Base-by-base conservation (phyloP, 768 basidiomycete genomes). In the Psilocybe azurescens region DNA sequence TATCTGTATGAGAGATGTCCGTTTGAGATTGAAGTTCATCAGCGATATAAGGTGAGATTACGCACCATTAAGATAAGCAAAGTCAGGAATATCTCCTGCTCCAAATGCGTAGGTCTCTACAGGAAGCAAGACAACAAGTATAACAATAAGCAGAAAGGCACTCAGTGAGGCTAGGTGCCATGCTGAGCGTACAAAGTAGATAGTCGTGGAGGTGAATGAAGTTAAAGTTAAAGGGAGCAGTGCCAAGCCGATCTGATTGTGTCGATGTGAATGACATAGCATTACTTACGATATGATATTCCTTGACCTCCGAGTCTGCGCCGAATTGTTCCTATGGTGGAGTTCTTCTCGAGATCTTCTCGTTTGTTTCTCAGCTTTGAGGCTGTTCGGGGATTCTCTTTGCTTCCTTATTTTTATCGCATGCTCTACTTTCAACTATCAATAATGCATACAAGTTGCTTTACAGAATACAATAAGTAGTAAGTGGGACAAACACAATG, bases 391-490 rank as follows among this genome's bases (percentile, higher is more conserved):
- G 83, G 81, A 67, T 82, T 90, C 73, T n/a, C n/a, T 89, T 94
- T 53, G 85, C 89, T 63, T 91, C 91, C 63, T 82, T 83, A 0
- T 87, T 83, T 75, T 99, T 97, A 62, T 88, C 81, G 58, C 89
- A 89, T 0, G 89, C 79, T 36, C 97, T 85, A 9, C 84, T n/a
- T n/a, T n/a, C n/a, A n/a, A n/a, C 5, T 38, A 13, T 13, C 36
- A 38, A 38, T 38, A 38, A 38, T 5, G 36, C 36, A 38, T 38
- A 38, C 36, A 38, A 13, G 36, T 38, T 38, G 36, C 36, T 38
- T 38, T 38, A 38, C 36, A 38, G 36, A 13, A 13, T 38, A 38
- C 5, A 38, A 13, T 38, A 13, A 38, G 36, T 38, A 38, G 36
- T 5, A 38, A 5, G 13, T 38, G 36, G 5, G 36, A 38, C 36